phyloP scores from a whole-genome alignment of 1,284 basidiomycete species.

The Leccinum variabile region DNA sequence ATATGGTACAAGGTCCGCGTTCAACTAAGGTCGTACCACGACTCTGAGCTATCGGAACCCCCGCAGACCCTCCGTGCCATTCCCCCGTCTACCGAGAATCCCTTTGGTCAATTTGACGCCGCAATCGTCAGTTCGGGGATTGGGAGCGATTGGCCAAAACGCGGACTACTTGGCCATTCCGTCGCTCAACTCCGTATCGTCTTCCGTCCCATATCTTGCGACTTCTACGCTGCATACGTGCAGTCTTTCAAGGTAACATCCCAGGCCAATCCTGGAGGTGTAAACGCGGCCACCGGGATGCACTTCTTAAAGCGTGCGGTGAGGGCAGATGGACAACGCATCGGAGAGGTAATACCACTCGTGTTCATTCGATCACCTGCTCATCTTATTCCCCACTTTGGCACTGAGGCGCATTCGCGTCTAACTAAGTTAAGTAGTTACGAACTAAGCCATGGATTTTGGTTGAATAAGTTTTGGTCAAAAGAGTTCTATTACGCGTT shows the following conservation, averaged over 20 bases:
- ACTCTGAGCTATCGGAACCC: neutral
- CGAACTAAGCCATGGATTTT: neutral
- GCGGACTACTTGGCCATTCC: neutral
- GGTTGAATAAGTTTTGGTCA: constrained; percentile 7
- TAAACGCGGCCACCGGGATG: neutral
- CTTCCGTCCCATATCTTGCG: neutral
- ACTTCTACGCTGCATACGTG: neutral
- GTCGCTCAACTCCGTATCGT: neutral
- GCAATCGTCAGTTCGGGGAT: neutral
- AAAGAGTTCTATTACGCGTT: constrained; percentile 5
- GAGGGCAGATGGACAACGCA: neutral
- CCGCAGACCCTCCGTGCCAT: constrained; percentile 2
- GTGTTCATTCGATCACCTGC: neutral
- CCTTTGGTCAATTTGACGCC: neutral
- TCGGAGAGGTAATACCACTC: neutral
- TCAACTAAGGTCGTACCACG: constrained; percentile 7
- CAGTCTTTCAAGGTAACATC: neutral
- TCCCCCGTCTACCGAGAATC: neutral
- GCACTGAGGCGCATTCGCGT: neutral
- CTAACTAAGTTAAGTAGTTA: constrained; percentile 3
- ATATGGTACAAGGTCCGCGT: constrained; percentile 8
- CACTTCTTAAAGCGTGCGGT: neutral
- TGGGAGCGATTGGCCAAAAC: neutral
- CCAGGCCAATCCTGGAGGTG: neutral
- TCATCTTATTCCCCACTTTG: constrained; percentile 3